Evolutionary conservation across 441 rosid genomes (phyloP).

Genomic region (Codiaeum variegatum): DNA sequence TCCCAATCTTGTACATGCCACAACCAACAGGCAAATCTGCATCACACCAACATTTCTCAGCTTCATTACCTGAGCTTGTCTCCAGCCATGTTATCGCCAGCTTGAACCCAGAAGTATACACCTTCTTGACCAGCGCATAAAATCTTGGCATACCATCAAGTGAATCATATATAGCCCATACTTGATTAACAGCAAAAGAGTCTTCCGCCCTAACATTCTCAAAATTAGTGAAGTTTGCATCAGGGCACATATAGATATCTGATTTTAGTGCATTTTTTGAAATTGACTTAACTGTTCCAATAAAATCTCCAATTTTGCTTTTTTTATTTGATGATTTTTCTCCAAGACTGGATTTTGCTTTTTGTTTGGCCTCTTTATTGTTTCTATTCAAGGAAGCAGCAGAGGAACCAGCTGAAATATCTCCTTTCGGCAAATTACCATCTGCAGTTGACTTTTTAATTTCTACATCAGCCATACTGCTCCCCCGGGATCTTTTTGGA

Average conservation of each 20-base stretch:
- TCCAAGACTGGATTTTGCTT: constrained; percentile 17
- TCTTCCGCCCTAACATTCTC: constrained; percentile 36
- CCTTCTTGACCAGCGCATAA: constrained; percentile 50
- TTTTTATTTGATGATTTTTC: constrained; percentile 22
- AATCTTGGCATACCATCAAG: constrained; percentile 65
- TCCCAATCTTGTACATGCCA: constrained; percentile 55
- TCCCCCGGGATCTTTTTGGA: constrained; percentile 28
- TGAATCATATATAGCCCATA: constrained; percentile 60
- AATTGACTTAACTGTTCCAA: constrained; percentile 14
- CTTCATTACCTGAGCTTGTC: constrained; percentile 37
- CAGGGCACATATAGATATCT: constrained; percentile 31
- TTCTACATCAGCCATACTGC: constrained; percentile 25
- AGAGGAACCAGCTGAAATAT: constrained; percentile 21
- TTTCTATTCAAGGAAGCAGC: constrained; percentile 10
- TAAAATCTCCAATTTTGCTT: constrained; percentile 18
- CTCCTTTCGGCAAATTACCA: constrained; percentile 17
- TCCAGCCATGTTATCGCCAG: constrained; percentile 59
- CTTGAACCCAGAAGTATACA: constrained; percentile 39
- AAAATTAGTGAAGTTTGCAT: constrained; percentile 57
- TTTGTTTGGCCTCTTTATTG: constrained; percentile 19
- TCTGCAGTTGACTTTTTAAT: constrained; percentile 23
- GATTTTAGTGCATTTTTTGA: constrained; percentile 28
- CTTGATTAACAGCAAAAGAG: constrained; percentile 47
- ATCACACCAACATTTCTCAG: constrained; percentile 38
- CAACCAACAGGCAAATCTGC: constrained; percentile 44